Evolutionary conservation across 805 yeast species (phyloP).

Genomic region (Schwanniomyces pseudopolymorphus): DNA sequence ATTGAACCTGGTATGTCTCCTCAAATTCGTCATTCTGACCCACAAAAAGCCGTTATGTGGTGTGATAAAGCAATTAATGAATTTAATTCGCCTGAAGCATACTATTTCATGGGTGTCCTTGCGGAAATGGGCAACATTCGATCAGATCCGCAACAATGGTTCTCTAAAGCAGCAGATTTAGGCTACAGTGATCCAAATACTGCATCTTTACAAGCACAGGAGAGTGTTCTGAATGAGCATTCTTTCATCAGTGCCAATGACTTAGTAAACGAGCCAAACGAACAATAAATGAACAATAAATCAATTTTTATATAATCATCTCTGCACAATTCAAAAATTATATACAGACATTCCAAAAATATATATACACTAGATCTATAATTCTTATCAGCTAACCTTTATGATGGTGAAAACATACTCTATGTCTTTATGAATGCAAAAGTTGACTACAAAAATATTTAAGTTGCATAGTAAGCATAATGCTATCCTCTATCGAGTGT

Average conservation of each 20-base stretch:
- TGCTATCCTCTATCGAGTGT: too few species aligned
- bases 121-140: conserved; percentile 34
- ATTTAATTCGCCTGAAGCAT: conserved; percentile 38
- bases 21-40: conserved; percentile 36
- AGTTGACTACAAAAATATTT: too few species aligned
- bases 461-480: too few species aligned
- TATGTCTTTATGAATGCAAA: too few species aligned
- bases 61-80: conserved; percentile 43
- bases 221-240: background rate
- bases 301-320: too few species aligned
- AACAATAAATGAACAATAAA: too few species aligned
- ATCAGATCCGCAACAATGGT: conserved; percentile 32
- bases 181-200: conserved; percentile 13
- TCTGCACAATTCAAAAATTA: too few species aligned
- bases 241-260: background rate
- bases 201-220: background rate
- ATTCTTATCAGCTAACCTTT: too few species aligned
- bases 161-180: conserved; percentile 30
- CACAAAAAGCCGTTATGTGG: conserved; percentile 40
- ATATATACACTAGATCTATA: too few species aligned
- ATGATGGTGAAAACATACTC: too few species aligned
- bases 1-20: conserved; percentile 35
- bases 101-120: conserved; percentile 37
- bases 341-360: too few species aligned
- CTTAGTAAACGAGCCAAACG: background rate